These are phyloP conservation scores for Tetragonia tetragonoides DNA, from an alignment of 148 eudicot genomes.

Conservation along the genomic window DNA sequence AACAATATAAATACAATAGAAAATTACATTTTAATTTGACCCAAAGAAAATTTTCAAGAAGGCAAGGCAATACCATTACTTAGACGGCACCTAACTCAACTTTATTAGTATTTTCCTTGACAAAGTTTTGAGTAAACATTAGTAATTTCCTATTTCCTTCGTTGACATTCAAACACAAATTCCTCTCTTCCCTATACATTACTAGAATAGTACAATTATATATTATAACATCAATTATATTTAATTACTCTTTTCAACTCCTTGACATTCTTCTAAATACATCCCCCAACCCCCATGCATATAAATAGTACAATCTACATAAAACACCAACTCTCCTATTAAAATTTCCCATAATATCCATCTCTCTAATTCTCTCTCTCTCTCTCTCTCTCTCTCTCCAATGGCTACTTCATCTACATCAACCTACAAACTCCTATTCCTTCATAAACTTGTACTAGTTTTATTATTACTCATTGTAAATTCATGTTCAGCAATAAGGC, in stretches of 20 bases:
- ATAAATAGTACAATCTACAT: background rate
- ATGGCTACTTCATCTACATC: slow-evolving; percentile 18
- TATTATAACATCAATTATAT: too few species aligned
- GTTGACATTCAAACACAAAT: slow-evolving; percentile 22
- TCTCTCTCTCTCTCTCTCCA: background rate
- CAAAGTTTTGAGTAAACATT: too few species aligned
- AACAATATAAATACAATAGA: background rate
- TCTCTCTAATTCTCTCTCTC: background rate
- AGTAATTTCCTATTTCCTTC: slow-evolving; percentile 1
- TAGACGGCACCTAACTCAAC: background rate
- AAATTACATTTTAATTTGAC: background rate
- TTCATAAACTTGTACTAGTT: slow-evolving; percentile 1
- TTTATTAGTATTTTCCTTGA: too few species aligned
- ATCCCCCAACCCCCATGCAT: background rate
- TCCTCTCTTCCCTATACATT: background rate
- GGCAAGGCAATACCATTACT: background rate
- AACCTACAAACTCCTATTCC: slow-evolving; percentile 5
- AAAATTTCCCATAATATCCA: slow-evolving; percentile 12
- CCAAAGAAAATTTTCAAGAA: background rate
- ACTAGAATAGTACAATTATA: too few species aligned
- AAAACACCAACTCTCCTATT: slow-evolving; percentile 11
- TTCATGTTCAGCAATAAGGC: slow-evolving; percentile 17
- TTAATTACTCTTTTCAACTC: background rate
- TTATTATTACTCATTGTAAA: slow-evolving; percentile 7
- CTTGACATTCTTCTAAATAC: background rate